Evolutionary conservation across 805 yeast genomes (phyloP).

Genomic region (Saturnispora silvae): DNA sequence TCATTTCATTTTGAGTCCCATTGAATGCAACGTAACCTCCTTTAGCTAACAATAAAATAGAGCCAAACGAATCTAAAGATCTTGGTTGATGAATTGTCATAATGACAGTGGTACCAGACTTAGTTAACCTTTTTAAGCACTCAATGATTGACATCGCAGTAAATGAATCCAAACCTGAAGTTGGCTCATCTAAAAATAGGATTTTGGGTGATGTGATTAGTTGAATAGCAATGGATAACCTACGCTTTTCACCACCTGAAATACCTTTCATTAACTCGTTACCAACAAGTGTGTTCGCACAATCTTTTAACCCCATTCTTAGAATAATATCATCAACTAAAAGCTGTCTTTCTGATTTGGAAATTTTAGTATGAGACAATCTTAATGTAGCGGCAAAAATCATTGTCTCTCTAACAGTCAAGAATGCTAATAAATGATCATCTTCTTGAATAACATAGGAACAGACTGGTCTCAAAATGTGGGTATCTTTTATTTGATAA

Average conservation of each 20-base stretch:
- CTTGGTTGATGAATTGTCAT: conserved; percentile 81
- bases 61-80: conserved; percentile 54
- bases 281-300: conserved; percentile 64
- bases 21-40: conserved; percentile 64
- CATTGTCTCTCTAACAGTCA: conserved; percentile 73
- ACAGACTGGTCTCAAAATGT: conserved; percentile 34
- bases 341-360: conserved; percentile 30
- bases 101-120: conserved; percentile 51
- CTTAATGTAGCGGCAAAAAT: conserved; percentile 62
- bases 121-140: conserved; percentile 48
- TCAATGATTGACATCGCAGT: conserved; percentile 61
- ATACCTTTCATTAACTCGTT: conserved; percentile 51
- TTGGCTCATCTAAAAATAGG: conserved; percentile 75
- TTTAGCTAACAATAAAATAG: conserved; percentile 60
- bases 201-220: conserved; percentile 62
- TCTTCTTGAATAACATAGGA: conserved; percentile 82
- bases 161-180: conserved; percentile 77
- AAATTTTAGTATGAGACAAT: conserved; percentile 34
- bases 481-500: conserved; percentile 16
- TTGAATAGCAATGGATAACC: conserved; percentile 77
- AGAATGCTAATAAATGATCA: conserved; percentile 52
- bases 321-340: conserved; percentile 49
- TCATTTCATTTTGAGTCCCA: conserved; percentile 40
- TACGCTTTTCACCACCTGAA: conserved; percentile 72
- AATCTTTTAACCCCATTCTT: conserved; percentile 60